phyloP scores from a whole-genome alignment of 108 stramenopile species.

The Licmophora abbreviata region DNA sequence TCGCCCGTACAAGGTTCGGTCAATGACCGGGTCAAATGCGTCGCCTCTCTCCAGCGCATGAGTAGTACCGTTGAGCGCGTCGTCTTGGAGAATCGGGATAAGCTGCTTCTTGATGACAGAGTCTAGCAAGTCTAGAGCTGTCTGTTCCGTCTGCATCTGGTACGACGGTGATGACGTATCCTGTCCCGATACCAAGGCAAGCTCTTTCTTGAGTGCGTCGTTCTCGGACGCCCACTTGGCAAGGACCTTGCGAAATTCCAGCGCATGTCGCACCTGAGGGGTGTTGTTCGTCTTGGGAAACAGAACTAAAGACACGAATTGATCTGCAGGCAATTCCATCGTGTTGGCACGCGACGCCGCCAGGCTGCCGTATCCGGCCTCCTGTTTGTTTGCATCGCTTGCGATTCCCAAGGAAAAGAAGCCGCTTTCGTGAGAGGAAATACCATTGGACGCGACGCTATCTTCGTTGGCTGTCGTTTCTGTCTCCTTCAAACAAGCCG shows the following conservation, averaged over 20 bases:
- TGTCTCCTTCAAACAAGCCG: conserved; percentile 56
- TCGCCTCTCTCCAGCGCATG: conserved; percentile 68
- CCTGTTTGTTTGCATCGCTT: conserved; percentile 16
- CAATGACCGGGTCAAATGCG: conserved; percentile 77
- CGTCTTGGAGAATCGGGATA: conserved; percentile 80
- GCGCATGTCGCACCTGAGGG: conserved; percentile 72
- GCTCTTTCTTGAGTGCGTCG: conserved; percentile 40
- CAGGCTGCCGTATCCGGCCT: conserved; percentile 8
- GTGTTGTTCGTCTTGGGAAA: conserved; percentile 54
- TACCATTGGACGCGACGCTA: conserved; percentile 8
- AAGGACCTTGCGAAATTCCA: conserved; percentile 62
- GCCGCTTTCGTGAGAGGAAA: conserved; percentile 26
- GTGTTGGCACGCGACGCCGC: conserved; percentile 22
- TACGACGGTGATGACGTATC: conserved; percentile 57
- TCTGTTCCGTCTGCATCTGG: conserved; percentile 31
- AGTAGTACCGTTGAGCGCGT: conserved; percentile 75
- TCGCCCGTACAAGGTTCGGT: conserved; percentile 52
- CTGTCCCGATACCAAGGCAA: conserved; percentile 57
- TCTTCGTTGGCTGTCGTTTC: conserved; percentile 19
- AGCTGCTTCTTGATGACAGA: conserved; percentile 68
- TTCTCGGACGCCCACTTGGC: conserved; percentile 61
- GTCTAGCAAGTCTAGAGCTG: conserved; percentile 69
- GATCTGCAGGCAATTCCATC: conserved; percentile 47
- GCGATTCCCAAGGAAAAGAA: conserved; percentile 66
- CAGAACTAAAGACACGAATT: conserved; percentile 61